Base-by-base conservation (phyloP, 495 filamentous ascomycete genomes). In the Xylaria venustula region DNA sequence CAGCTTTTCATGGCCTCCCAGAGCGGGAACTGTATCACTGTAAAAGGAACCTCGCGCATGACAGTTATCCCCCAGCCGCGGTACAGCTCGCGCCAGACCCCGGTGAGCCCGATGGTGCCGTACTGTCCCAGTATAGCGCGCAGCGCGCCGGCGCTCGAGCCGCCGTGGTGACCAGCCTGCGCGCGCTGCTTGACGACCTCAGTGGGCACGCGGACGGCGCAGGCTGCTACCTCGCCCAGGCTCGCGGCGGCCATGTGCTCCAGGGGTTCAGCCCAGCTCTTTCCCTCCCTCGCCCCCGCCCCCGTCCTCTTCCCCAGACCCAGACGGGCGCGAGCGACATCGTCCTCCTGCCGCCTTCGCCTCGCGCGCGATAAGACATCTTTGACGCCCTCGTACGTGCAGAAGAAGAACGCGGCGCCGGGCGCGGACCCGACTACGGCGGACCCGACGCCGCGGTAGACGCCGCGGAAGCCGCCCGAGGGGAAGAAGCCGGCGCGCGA, bases 361-460 rank as follows among this genome's bases (percentile, higher is more conserved):
- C 61, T 37, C 1, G 62, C 44, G 36, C 67, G 53, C 6, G 73
- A 67, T 36, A 91, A 76, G 11, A 84, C 66, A 5, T 78, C 65
- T 71, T 97, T 98, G 42, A 88, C 79, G 51, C 84, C 78, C 71
- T 98, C 94, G 78, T 98, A 98, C 58, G 92, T 95, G 71, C 91
- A 90, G 84, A 98, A 98, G 84, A 98, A 98, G 64, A 96, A 91
- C 42, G 94, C 93, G 6, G 94, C 94, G n/a, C 92, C 92, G 6
- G 94, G 94, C 0, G 95, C 95, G 36, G 92, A 96, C n/a, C 94
- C 94, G 66, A 97, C 85, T 30, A 92, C 71, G 4, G 87, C 87
- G 40, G 78, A 82, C 30, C 88, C 88, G 14, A 91, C 79, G 67
- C 89, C 88, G 42, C 81, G 79, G 79, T 90, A 90, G 65, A 91